Percentiles rank a stretch among this genome's conserved stretches.
phyloP scores from a whole-genome alignment of 331 rosid genomes.

The Saraca asoca region DNA sequence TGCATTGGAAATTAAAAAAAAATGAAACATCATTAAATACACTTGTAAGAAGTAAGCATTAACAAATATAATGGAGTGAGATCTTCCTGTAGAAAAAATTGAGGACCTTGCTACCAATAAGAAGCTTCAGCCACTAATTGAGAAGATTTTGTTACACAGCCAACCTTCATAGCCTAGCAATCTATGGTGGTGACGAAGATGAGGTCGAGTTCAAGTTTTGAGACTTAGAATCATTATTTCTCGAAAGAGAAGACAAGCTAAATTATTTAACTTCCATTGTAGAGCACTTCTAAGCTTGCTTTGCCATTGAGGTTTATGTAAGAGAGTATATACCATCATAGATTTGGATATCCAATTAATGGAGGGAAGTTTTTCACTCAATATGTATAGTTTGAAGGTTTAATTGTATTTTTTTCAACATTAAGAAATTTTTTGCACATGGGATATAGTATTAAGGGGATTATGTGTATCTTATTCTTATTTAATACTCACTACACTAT shows the following conservation, averaged over 20 bases:
- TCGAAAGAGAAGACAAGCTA: constrained; percentile 36
- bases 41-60: constrained; percentile 57
- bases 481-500: no score
- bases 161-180: constrained; percentile 66
- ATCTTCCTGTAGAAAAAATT: constrained; percentile 54
- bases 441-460: no score
- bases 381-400: no score
- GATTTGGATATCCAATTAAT: no score
- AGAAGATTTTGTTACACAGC: constrained; percentile 65
- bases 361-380: no score
- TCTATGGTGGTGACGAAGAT: constrained; percentile 44
- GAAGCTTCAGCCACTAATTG: constrained; percentile 71
- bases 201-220: constrained; percentile 20
- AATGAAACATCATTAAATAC: constrained; percentile 30
- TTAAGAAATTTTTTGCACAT: no score
- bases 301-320: neutral
- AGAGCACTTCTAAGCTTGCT: neutral
- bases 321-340: no score
- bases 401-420: no score
- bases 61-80: constrained; percentile 63
- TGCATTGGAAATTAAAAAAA: neutral
- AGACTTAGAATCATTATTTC: constrained; percentile 27
- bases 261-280: constrained; percentile 43
- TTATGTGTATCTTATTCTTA: no score
- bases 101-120: constrained; percentile 49